Evolutionary conservation across 23 red algal genomes (phyloP), one percentile per base, ranked within the genome.

Genomic region (Gracilaria domingensis): DNA sequence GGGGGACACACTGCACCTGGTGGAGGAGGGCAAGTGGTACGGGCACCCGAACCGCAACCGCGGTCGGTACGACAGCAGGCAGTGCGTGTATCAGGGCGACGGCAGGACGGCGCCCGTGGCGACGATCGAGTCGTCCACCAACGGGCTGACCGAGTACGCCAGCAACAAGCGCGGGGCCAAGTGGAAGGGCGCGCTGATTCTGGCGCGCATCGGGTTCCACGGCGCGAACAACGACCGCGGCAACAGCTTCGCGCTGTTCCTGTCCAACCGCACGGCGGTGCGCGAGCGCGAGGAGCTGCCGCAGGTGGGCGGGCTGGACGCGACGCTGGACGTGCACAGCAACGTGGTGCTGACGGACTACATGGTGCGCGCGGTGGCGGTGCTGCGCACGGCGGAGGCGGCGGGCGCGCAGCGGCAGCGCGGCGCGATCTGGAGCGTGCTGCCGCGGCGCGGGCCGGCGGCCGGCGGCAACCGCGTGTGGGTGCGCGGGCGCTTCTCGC

Each of bases 41-140:
- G 90, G 90, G 20, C 90, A 93, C 56, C 81, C 90, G 17, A 93
- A 93, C 77, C 78, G 90, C 17, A 93, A 93, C 77, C 90, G 90
- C 54, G 90, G 90, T 20, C 80, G 90, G 0, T 57, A 85, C 55
- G 90, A 93, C 69, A 20, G n/a, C 8, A 84, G 78, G 66, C 90
- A 93, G 54, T 93, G 90, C 67, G 58, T 75, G 12, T 93, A 81
- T 70, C 90, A 85, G 40, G 56, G 49, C 11, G 67, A 35, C 0
- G 72, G 47, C 32, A 28, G 66, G 1, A 51, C 67, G 30, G 61
- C 50, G 6, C 17, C 75, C 7, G 26, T 92, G 42, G 38, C 36
- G 47, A 60, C 45, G 24, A 83, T 92, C 60, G 57, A 83, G 40
- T 83, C 88, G n/a, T 76, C 66, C 25, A 83, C 78, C 36, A 92